Evolutionary conservation across 2,329 filamentous ascomycete genomes (phyloP).

Genomic region (Rhynchosporium secalis): DNA sequence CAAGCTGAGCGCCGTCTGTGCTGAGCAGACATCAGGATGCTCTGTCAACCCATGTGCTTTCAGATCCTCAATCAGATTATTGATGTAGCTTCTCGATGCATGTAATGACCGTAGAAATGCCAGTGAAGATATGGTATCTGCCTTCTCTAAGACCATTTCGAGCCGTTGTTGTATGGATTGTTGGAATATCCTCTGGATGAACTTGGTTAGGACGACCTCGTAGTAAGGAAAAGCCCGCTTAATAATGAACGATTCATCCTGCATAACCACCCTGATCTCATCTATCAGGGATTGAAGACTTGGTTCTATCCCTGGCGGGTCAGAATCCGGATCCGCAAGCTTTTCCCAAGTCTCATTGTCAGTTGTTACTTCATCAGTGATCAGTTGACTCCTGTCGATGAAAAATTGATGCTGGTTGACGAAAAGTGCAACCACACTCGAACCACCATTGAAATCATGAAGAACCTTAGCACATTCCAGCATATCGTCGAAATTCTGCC

Average conservation of each 20-base stretch:
- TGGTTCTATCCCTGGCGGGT: constrained; percentile 87
- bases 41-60: constrained; percentile 95
- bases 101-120: constrained; percentile 90
- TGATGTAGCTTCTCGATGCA: constrained; percentile 86
- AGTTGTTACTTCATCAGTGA: constrained; percentile 63
- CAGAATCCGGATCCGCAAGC: constrained; percentile 89
- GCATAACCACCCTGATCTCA: constrained; percentile 92
- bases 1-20: constrained; percentile 75
- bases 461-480: constrained; percentile 92
- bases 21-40: constrained; percentile 86
- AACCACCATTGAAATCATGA: constrained; percentile 92
- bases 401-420: constrained; percentile 99
- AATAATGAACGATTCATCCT: constrained; percentile 96
- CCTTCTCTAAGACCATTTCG: constrained; percentile 94
- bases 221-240: constrained; percentile 95
- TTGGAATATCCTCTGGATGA: constrained; percentile 94
- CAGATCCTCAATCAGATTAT: constrained; percentile 83
- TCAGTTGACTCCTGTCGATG: constrained; percentile 90
- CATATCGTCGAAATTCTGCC: constrained; percentile 97
- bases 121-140: constrained; percentile 84
- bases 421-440: constrained; percentile 92
- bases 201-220: constrained; percentile 89
- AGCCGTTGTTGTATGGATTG: constrained; percentile 96
- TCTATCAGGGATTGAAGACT: constrained; percentile 90
- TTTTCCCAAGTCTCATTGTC: constrained; percentile 77